Evolutionary conservation across 768 basidiomycete species (phyloP).

Genomic region (Tephrocybe sp.): DNA sequence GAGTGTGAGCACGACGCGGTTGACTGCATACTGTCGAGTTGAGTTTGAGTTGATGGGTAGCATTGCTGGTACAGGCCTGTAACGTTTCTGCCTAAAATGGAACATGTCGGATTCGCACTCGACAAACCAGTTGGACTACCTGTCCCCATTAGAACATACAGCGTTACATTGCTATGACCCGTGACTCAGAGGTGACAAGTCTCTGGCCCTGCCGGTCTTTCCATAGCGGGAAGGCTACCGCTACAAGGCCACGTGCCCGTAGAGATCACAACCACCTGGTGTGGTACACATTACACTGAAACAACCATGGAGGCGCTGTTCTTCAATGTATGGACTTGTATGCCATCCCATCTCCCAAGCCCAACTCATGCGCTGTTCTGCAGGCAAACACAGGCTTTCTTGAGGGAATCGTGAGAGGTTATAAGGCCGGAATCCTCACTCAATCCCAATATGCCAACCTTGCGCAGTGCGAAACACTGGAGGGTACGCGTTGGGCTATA

Average conservation of each 20-base stretch:
- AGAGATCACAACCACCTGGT: background rate
- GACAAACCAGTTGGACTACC: too few species aligned
- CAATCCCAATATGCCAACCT: constrained; percentile 91
- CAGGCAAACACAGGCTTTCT: constrained; percentile 76
- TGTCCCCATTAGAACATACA: too few species aligned
- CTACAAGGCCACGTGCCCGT: constrained; percentile 5
- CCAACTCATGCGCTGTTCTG: background rate
- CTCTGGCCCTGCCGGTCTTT: too few species aligned
- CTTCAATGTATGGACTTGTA: constrained; percentile 66
- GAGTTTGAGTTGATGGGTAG: too few species aligned
- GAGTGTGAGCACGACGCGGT: too few species aligned
- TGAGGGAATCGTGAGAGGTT: constrained; percentile 85
- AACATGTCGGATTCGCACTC: too few species aligned
- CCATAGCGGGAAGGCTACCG: too few species aligned
- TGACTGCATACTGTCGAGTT: too few species aligned
- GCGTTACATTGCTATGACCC: too few species aligned
- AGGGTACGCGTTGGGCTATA: constrained; percentile 55
- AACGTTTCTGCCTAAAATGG: too few species aligned
- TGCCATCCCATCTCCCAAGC: constrained; percentile 1
- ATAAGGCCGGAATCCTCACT: constrained; percentile 89
- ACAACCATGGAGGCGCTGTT: constrained; percentile 79
- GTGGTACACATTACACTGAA: constrained; percentile 6
- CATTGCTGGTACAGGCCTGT: too few species aligned
- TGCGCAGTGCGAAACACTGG: constrained; percentile 95
- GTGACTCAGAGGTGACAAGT: too few species aligned